Base-by-base conservation (phyloP, 1,284 basidiomycete genomes). In the Ceratorhiza oryzae-sativae region DNA sequence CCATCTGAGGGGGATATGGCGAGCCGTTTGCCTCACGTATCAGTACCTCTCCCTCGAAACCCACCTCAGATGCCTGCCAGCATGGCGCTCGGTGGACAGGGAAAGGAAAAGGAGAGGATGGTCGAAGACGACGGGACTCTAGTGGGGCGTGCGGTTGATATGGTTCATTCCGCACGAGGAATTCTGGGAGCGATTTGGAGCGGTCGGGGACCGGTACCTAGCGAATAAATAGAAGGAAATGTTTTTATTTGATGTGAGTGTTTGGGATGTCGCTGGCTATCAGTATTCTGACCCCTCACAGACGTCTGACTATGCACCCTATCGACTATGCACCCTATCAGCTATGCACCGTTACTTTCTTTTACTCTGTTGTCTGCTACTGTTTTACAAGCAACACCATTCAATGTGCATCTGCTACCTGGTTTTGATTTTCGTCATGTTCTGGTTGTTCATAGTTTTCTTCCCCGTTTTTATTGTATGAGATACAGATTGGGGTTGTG, bases 111-210 rank as follows among this genome's bases (percentile, higher is more conserved):
- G 27, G 49, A 39, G 36, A 67, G 55, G 41, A 5, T 49, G 12
- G 63, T 15, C 27, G 63, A 67, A 32, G 63, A 67, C 2, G 63
- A 67, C 23, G 65, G 65, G 25, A 73, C 72, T 9, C 45, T 73
- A 3, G 72, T 73, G 1, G 61, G 60, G 1, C 53, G 72, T 12
- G 72, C 72, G 45, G 72, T 71, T 8, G 72, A 73, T n/a, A 73
- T 68, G 10, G 73, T 65, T 25, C 73, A 51, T 59, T 41, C 62
- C 61, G 74, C 74, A 15, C 56, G 65, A 60, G 74, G 74, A 5
- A 41, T 74, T n/a, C 20, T 75, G 30, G 73, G 74, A 20, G 73
- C 74, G 46, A 72, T 75, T 20, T 75, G 74, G 74, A 65, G 60
- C 42, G 63, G 72, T n/a, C 63, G 63, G n/a, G 63, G 63, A 15